phyloP scores from a whole-genome alignment of 768 basidiomycete genomes.

The Mycena alexandri region DNA sequence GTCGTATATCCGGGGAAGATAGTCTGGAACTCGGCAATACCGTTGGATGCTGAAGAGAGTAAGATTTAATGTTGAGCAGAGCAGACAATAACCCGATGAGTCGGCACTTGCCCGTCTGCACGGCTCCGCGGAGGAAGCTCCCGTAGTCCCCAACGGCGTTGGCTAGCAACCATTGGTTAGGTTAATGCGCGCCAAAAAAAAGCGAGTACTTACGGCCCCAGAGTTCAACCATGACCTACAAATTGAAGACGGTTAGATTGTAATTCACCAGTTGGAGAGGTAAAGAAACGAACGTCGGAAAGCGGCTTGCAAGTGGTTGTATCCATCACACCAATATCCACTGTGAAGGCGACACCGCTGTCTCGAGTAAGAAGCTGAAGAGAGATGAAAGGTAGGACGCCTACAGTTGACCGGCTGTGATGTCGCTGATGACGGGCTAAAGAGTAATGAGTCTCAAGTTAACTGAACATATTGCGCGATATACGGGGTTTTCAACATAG shows the following conservation, averaged over 20 bases:
- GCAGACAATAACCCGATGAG: neutral
- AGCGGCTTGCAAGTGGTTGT: constrained; percentile 56
- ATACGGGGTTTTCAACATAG: constrained; percentile 39
- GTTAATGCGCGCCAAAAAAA: neutral
- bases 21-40: constrained; percentile 55
- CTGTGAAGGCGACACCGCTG: constrained; percentile 51
- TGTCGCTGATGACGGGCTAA: constrained; percentile 43
- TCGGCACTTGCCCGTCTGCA: neutral
- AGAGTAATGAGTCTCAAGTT: neutral
- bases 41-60: constrained; percentile 46
- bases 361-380: neutral
- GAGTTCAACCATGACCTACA: constrained; percentile 53
- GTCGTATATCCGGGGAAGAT: constrained; percentile 53
- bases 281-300: constrained; percentile 35
- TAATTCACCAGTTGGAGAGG: neutral
- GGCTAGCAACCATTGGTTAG: constrained; percentile 39
- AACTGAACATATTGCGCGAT: neutral
- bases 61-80: no score
- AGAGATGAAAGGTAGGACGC: constrained; percentile 1
- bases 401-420: constrained; percentile 47
- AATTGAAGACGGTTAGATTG: neutral
- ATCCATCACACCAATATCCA: constrained; percentile 56
- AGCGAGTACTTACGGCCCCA: constrained; percentile 43
- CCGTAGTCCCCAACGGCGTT: constrained; percentile 52
- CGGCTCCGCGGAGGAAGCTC: constrained; percentile 51